These are phyloP conservation scores for Cystobasidium slooffiae DNA, from an alignment of 1,284 basidiomycete species.

Conservation along the genomic window DNA sequence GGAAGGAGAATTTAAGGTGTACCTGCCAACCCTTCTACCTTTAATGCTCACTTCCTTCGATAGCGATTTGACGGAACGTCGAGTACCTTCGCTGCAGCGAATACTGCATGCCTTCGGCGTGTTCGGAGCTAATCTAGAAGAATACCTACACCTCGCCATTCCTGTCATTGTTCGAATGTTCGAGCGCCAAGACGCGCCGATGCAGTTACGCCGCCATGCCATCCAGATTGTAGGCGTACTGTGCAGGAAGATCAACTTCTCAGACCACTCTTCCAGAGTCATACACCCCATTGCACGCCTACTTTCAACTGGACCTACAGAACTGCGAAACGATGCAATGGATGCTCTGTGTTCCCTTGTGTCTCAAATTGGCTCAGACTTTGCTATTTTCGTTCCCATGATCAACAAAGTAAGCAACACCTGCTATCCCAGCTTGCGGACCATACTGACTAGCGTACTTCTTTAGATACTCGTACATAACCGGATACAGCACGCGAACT, in stretches of 20 bases:
- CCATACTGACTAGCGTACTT: background rate
- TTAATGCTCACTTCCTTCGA: constrained; percentile 88
- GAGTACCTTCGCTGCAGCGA: constrained; percentile 64
- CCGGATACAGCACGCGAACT: constrained; percentile 79
- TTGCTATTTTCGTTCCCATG: constrained; percentile 95
- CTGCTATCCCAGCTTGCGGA: background rate
- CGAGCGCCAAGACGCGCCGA: constrained; percentile 78
- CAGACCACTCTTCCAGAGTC: constrained; percentile 96
- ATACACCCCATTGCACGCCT: constrained; percentile 94
- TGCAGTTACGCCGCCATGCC: constrained; percentile 79
- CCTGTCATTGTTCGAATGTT: constrained; percentile 92
- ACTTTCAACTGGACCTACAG: constrained; percentile 73
- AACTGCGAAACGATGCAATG: constrained; percentile 85
- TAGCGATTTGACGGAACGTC: constrained; percentile 73
- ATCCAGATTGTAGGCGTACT: constrained; percentile 90
- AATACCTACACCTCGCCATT: constrained; percentile 95
- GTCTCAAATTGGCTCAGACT: constrained; percentile 92
- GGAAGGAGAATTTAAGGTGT: constrained; percentile 97
- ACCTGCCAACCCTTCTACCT: constrained; percentile 89
- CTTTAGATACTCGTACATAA: constrained; percentile 74
- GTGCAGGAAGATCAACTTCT: constrained; percentile 93
- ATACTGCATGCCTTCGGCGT: constrained; percentile 91
- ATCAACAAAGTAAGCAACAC: constrained; percentile 78
- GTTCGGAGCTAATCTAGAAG: constrained; percentile 95
- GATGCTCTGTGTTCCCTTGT: constrained; percentile 92